Base-by-base conservation (phyloP, 257 asterid genomes). In the Lantana camara region DNA sequence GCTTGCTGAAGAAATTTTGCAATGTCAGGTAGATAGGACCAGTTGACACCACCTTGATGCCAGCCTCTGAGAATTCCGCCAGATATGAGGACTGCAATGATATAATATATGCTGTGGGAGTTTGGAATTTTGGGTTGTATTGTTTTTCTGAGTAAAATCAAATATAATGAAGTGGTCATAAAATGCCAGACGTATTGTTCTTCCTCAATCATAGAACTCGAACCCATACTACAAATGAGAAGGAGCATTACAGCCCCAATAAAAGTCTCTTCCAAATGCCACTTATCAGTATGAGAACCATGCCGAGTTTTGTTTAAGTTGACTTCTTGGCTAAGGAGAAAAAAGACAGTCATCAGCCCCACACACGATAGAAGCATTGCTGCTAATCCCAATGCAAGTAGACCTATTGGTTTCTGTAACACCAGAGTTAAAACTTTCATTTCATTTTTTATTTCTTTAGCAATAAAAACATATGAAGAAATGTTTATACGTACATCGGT, bases 31-130 rank as follows among this genome's bases (percentile, higher is more conserved):
- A 89, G 86, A 74, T 89, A 67, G 76, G 75, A 61, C 98, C 98
- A 91, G 83, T 91, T 91, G 82, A 91, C 96, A 52, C 98, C 98
- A 72, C 98, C 98, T 74, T 80, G 96, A 81, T 91, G 96, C 97
- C 98, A 91, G 67, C 92, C 97, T 74, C 95, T 80, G 80, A 91
- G 78, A 64, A 91, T 29, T 78, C 98, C 86, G 62, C 96, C 92
- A 58, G 80, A 81, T 66, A 74, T n/a, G 40, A 89, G 89, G 76
- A 80, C 78, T 32, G 59, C 62, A 68, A 77, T 19, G 47, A 83
- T 64, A 47, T 58, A 75, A 55, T 60, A 65, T 38, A 83, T 48
- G 67, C 65, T 74, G 42, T 60, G 57, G 55, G 42, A 59, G 17
- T 40, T 57, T 50, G 74, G 71, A 44, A 29, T 54, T 10, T 41